A percentile compares a stretch with the other conserved stretches of the same genome.
phyloP scores from a whole-genome alignment of 345 rosid genomes.

The Gossypium sturtianum region DNA sequence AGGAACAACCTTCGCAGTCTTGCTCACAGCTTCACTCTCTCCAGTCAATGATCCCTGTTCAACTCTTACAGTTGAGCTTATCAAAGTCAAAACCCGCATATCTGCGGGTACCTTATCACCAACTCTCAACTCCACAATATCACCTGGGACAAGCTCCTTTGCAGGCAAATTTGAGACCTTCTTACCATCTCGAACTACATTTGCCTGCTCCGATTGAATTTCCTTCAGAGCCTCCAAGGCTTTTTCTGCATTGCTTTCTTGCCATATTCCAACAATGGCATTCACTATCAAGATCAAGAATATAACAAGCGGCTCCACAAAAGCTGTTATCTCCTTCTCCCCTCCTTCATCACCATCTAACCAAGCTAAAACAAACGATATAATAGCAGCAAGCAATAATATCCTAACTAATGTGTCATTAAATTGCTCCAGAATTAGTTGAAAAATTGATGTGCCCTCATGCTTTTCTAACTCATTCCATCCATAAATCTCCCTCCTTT shows the following conservation, averaged over 20 bases:
- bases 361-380: conserved; percentile 78
- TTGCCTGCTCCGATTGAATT: conserved; percentile 77
- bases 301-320: conserved; percentile 90
- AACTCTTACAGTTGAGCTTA: conserved; percentile 73
- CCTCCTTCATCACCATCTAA: conserved; percentile 81
- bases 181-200: conserved; percentile 61
- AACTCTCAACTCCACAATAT: conserved; percentile 74
- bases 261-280: conserved; percentile 88
- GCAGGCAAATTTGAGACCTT: conserved; percentile 46
- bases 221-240: conserved; percentile 91
- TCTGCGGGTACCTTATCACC: conserved; percentile 96
- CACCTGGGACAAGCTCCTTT: conserved; percentile 87
- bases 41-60: conserved; percentile 95
- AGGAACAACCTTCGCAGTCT: conserved; percentile 58
- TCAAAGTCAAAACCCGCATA: conserved; percentile 61
- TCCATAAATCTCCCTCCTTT: conserved; percentile 48
- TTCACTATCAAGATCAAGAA: conserved; percentile 87
- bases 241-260: conserved; percentile 87
- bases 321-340: conserved; percentile 75
- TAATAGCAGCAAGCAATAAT: conserved; percentile 64
- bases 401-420: conserved; percentile 83
- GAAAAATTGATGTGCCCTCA: conserved; percentile 57
- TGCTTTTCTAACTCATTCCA: conserved; percentile 81
- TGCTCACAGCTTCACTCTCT: conserved; percentile 85
- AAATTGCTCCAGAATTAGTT: conserved; percentile 71